Evolutionary conservation across 208 protist genomes (phyloP), one percentile per base, ranked within the genome.

Genomic region (Baffinella frigidus): DNA sequence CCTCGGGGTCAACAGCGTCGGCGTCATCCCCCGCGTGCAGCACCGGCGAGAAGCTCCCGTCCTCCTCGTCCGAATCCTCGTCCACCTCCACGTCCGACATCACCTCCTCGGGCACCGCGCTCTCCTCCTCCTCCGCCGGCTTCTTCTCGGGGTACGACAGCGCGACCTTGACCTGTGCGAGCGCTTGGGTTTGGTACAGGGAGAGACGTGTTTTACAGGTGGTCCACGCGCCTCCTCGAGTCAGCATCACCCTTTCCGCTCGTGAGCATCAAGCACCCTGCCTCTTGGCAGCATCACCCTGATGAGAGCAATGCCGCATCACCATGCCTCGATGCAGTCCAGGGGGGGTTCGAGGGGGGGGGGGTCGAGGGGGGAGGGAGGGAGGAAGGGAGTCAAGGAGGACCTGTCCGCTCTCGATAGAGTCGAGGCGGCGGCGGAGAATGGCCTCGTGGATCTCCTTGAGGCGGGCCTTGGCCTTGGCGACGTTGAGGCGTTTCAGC

Each of bases 401-500:
- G 33, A 24, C 33, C 4, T 11, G 51, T n/a, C 17, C 11, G 51
- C n/a, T 39, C 17, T 39, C n/a, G 33, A 38, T 39, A n/a, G 64
- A 72, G 64, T 11, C 10, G 30, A 89, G 81, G 35, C 43, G 45
- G 35, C 44, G 81, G 17, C 44, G 45, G 30, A 89, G 81, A 38
- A 89, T 77, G 7, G 38, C n/a, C 45, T 10, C 0, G 93, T 96
- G 94, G 36, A 92, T 93, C 24, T 96, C 94, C 30, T 72, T 39
- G 44, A 97, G 51, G 0, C 89, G 77, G 0, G 93, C 74, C 30
- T 74, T 94, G 33, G 96, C 93, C 83, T 96, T 95, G 30, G 77
- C 93, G 3, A 97, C 89, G 2, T 92, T 38, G 33, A 98, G 92
- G 38, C 95, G 43, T 0, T 87, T 81, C 11, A 96, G 89, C 35